Conservation (phyloP, 176 grass and related monocot genomes). For the Secale cereale region DNA sequence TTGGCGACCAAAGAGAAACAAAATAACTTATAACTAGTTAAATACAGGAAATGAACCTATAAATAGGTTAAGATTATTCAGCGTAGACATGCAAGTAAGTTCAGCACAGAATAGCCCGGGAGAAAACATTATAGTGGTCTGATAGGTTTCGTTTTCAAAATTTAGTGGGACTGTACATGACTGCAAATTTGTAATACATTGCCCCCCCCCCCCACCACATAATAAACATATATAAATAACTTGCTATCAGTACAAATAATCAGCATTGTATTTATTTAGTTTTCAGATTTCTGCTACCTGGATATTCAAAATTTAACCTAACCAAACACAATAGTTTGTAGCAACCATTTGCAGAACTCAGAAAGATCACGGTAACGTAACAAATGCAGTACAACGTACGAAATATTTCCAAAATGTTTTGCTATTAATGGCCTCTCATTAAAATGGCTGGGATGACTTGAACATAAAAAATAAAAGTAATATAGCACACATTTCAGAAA, state of each 20-base stretch:
- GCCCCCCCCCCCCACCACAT: no score
- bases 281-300: background rate
- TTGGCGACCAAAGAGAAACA: background rate
- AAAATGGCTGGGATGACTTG: background rate
- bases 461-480: conserved; percentile 26
- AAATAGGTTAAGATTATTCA: background rate
- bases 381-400: background rate
- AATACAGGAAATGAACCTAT: background rate
- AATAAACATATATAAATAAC: no score
- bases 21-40: background rate
- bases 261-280: background rate
- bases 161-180: conserved; percentile 13
- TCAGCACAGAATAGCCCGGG: background rate
- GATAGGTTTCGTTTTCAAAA: conserved; percentile 8
- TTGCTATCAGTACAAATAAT: background rate
- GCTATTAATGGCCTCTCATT: conserved; percentile 16
- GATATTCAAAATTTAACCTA: background rate
- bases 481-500: conserved; percentile 20
- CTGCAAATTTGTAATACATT: conserved; percentile 11
- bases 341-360: background rate
- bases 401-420: conserved; percentile 28
- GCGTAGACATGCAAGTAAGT: conserved; percentile 6
- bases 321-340: background rate
- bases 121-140: conserved; percentile 14
- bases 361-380: background rate